A percentile compares a stretch with the other conserved stretches of the same genome.
phyloP scores from a whole-genome alignment of 31 red algal genomes.

The Bonnemaisonia californica region DNA sequence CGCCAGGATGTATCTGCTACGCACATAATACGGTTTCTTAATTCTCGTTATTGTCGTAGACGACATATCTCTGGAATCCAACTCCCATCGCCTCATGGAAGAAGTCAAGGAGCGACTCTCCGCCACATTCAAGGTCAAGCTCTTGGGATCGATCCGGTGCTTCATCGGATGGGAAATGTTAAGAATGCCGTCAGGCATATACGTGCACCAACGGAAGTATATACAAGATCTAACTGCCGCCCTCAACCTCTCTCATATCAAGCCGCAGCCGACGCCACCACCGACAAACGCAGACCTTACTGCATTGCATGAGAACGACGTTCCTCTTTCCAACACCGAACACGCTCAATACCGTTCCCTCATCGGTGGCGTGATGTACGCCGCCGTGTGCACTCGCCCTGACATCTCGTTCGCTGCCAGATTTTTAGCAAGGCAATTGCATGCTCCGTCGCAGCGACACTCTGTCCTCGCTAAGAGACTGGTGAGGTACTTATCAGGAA shows the following conservation, averaged over 20 bases:
- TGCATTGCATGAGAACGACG: background rate
- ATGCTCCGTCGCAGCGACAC: background rate
- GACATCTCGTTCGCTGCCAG: background rate
- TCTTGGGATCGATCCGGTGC: background rate
- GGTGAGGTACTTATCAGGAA: background rate
- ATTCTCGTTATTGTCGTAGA: too few species aligned
- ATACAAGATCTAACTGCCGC: background rate
- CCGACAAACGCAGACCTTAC: background rate
- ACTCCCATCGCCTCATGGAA: background rate
- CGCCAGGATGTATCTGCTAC: too few species aligned
- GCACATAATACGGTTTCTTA: background rate
- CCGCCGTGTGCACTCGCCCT: background rate
- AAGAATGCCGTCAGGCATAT: background rate
- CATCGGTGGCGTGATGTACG: background rate
- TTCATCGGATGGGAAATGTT: slow-evolving; percentile 5
- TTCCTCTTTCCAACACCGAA: background rate
- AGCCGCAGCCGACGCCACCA: background rate
- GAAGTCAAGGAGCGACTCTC: background rate
- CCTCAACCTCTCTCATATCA: background rate
- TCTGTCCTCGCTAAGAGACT: background rate
- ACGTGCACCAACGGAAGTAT: slow-evolving; percentile 9
- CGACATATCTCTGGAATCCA: background rate
- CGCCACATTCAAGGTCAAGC: background rate
- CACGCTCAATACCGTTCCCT: background rate
- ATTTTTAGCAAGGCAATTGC: background rate